Evolutionary conservation across 2,329 filamentous ascomycete genomes (phyloP).

Genomic region (Botrytis fabae): DNA sequence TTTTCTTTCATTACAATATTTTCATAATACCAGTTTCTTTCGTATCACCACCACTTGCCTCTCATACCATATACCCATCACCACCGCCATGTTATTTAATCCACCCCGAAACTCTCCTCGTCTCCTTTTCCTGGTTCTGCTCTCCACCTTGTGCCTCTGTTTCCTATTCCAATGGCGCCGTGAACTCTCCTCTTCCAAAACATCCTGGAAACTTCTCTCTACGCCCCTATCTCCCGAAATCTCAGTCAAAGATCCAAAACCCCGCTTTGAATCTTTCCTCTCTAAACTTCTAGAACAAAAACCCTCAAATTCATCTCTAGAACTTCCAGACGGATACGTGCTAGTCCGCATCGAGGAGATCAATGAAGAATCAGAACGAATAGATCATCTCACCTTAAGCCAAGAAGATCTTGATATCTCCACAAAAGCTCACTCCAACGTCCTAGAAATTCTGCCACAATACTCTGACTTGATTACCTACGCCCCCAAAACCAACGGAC

Average conservation of each 20-base stretch:
- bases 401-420: conserved; percentile 15
- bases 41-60: neutral
- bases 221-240: neutral
- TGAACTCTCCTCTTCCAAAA: conserved; percentile 14
- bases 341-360: conserved; percentile 20
- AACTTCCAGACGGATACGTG: conserved; percentile 5
- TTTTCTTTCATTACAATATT: neutral
- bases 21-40: neutral
- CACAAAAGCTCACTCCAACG: neutral
- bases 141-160: conserved; percentile 9
- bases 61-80: neutral
- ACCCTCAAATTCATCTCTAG: neutral
- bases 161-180: conserved; percentile 15
- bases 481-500: conserved; percentile 36
- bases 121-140: neutral
- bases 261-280: conserved; percentile 8
- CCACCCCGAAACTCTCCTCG: conserved; percentile 12
- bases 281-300: neutral
- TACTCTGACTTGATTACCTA: conserved; percentile 19
- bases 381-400: conserved; percentile 14
- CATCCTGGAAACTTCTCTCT: conserved; percentile 10
- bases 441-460: conserved; percentile 12
- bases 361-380: neutral
- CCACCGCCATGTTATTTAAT: conserved; percentile 10
- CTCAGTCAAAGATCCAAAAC: conserved; percentile 8